These are phyloP conservation scores for Sordariomycetes sp. DNA, from an alignment of 2,329 filamentous ascomycete species.

Conservation along the genomic window DNA sequence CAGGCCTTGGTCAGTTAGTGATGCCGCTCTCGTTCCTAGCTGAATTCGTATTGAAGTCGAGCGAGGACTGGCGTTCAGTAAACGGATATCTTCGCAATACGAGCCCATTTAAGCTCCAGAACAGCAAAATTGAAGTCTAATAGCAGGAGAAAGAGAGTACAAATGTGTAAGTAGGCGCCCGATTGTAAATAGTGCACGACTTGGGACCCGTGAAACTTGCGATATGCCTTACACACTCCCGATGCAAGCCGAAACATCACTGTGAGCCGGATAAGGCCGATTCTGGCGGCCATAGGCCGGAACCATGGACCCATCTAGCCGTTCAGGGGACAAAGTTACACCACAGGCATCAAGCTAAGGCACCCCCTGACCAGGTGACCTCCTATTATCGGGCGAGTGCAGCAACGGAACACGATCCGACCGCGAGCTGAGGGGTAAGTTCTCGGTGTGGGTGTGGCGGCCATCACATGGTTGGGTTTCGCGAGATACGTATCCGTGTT, in stretches of 20 bases:
- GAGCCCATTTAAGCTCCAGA: too few species aligned
- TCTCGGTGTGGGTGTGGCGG: slow-evolving; percentile 23
- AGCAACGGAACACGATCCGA: not conserved
- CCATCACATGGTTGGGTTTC: not conserved
- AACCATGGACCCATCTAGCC: too few species aligned
- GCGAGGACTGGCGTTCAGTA: too few species aligned
- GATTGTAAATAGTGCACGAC: not conserved
- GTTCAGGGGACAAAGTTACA: too few species aligned
- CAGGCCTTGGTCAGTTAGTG: too few species aligned
- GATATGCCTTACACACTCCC: not conserved
- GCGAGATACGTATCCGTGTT: not conserved
- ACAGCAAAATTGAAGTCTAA: not conserved
- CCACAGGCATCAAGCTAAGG: not conserved
- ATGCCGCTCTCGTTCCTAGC: too few species aligned
- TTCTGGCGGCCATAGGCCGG: not conserved
- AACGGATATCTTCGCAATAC: too few species aligned
- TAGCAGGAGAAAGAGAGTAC: not conserved
- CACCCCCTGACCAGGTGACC: not conserved
- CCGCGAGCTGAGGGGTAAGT: not conserved
- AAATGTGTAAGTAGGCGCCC: not conserved
- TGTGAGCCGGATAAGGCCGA: not conserved
- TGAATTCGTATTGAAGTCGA: too few species aligned
- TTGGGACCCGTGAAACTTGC: not conserved
- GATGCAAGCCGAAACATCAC: not conserved
- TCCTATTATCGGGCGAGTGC: not conserved